Base-by-base conservation (phyloP, 139 green algal genomes). In the Limnomonas spitsbergensis region DNA sequence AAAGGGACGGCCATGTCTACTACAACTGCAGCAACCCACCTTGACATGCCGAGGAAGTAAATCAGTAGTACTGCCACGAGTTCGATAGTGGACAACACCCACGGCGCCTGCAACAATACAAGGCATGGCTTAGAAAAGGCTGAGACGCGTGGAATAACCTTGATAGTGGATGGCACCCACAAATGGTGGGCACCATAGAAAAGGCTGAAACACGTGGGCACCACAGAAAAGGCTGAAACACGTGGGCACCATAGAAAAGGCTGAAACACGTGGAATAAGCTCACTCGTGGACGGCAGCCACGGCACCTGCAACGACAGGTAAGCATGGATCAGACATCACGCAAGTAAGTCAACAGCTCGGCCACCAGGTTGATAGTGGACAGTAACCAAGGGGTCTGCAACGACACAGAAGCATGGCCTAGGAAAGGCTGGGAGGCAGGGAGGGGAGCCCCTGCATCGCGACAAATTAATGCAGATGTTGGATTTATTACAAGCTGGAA, bases 51-150 rank as follows among this genome's bases (percentile, higher is more conserved):
- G 32, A 93, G 52, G 9, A 82, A 68, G 81, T 88, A 89, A 34
- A 89, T 79, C 36, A 89, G 54, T 29, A 90, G 34, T 0, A 90
- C 83, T 0, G 71, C 71, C 1, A 78, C 2, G 1, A 82, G 73
- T 69, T 93, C 89, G 1, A 78, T 27, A 1, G 69, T 56, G 29
- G 85, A 87, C 20, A 93, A 61, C 56, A 83, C 76, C 85, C 85
- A 90, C 29, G 89, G 87, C 0, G 84, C 83, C 86, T 91, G 83
- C 79, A 76, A 37, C 38, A 75, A 42, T 29, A 53, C n/a, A 42
- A 24, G 29, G 24, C 24, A 61, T 14, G 14, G 47, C 47, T n/a
- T 61, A 61, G 14, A 61, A 14, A 61, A 24, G 14, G 47, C 47
- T n/a, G 47, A n/a, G n/a, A n/a, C n/a, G n/a, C n/a, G n/a, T n/a